These are phyloP conservation scores for Gynochthodes officinalis DNA, from an alignment of 257 asterid species.

Conservation along the genomic window DNA sequence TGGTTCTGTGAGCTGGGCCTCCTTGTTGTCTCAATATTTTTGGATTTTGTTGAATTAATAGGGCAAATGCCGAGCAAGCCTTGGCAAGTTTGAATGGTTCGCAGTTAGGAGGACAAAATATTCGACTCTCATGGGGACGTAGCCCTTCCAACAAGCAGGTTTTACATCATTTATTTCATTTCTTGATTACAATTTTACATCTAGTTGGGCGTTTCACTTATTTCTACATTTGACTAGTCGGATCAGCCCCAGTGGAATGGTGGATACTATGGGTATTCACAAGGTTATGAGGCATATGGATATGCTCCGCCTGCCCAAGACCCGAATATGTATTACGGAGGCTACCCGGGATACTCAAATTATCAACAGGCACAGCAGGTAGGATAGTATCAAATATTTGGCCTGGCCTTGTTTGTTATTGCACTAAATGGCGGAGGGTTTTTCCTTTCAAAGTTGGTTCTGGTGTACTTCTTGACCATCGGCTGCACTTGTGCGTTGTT, in stretches of 20 bases:
- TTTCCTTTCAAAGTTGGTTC: not conserved
- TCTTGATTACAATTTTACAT: not conserved
- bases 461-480: not conserved
- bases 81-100: slow-evolving; percentile 61
- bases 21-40: not conserved
- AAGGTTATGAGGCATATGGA: slow-evolving; percentile 79
- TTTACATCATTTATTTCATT: not conserved
- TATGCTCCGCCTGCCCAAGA: slow-evolving; percentile 75
- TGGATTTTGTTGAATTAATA: not conserved
- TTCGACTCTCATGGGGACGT: slow-evolving; percentile 96
- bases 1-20: not conserved
- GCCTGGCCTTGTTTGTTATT: not conserved
- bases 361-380: slow-evolving; percentile 91
- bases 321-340: slow-evolving; percentile 75
- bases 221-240: not conserved
- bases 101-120: slow-evolving; percentile 64
- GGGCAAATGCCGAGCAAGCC: slow-evolving; percentile 69
- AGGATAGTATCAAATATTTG: not conserved
- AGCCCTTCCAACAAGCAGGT: slow-evolving; percentile 92
- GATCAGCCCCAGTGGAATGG: slow-evolving; percentile 43
- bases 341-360: slow-evolving; percentile 72
- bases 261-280: slow-evolving; percentile 58
- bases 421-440: not conserved
- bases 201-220: not conserved
- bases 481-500: too few species aligned